Evolutionary conservation across 169 alveolate genomes (phyloP), one percentile per base, ranked within the genome.

Genomic region (Plasmodium billcollinsi): DNA sequence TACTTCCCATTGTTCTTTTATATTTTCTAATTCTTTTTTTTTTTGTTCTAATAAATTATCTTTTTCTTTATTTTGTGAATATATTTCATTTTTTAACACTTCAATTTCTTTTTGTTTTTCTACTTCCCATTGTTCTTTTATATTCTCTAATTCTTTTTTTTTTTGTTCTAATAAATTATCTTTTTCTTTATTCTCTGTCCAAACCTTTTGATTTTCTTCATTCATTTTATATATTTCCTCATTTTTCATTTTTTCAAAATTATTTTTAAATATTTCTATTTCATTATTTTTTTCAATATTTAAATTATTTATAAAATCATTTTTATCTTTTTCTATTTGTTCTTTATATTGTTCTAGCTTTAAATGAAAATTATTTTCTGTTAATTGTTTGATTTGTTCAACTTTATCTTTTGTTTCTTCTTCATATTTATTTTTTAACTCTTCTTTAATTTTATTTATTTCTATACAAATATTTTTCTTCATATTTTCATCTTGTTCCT

Each of bases 321-420:
- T 86, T 63, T 86, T 86, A 59, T 59, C 73, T 61, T 86, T 73
- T 65, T 86, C 92, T 20, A 71, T 47, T 50, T 72, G 59, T 47
- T 86, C 92, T 86, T 86, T 86, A 62, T 72, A 86, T 66, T 86
- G 71, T 72, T 86, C 92, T 11, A 86, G 65, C 45, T 61, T 86
- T 4, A 50, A 26, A 58, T 86, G 59, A 65, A 50, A 86, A 65
- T 72, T 58, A 33, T 21, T 33, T 58, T 86, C 78, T 2, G 88
- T 88, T n/a, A 21, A 2, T 59, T 29, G 29, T 72, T 83, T 83
- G n/a, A 49, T 63, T 20, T 72, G 49, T 61, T 33, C 73, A 26
- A 86, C 11, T 62, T 86, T 88, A 39, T 63, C 86, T 29, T 45
- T 62, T 49, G 12, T 52, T 26, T 78, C 80, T 21, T 66, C 78